phyloP scores from a whole-genome alignment of 768 basidiomycete genomes.

The Mycena sanguinolenta region DNA sequence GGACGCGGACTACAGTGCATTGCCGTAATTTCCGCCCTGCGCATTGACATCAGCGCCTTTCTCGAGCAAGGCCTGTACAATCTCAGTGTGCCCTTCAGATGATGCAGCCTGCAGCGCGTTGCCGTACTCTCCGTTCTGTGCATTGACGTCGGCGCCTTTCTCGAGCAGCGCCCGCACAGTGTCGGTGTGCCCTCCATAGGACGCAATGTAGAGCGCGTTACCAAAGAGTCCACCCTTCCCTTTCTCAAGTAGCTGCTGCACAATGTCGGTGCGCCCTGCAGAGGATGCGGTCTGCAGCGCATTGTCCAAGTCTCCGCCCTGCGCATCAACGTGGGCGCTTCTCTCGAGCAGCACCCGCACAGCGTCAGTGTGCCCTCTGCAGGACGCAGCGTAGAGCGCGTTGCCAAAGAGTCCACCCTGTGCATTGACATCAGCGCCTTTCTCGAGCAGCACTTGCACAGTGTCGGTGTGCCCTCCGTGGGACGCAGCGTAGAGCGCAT shows the following conservation, averaged over 20 bases:
- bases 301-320: too few species aligned
- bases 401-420: not conserved
- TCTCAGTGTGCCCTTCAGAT: not conserved
- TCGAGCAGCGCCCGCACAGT: slow-evolving; percentile 2
- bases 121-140: not conserved
- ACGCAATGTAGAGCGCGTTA: not conserved
- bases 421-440: not conserved
- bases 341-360: too few species aligned
- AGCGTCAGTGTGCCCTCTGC: too few species aligned
- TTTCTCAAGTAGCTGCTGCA: not conserved
- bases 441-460: too few species aligned
- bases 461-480: too few species aligned
- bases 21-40: too few species aligned
- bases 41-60: not conserved
- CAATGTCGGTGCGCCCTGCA: not conserved
- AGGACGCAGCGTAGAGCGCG: too few species aligned
- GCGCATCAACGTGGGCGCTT: too few species aligned
- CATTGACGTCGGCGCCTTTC: not conserved
- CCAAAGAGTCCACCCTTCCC: not conserved
- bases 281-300: not conserved
- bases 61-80: not conserved
- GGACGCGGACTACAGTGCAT: too few species aligned
- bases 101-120: slow-evolving; percentile 6
- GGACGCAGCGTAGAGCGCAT: too few species aligned
- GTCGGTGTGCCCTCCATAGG: too few species aligned